Evolutionary conservation across 495 filamentous ascomycete species (phyloP).

Genomic region (Penicillium macrosclerotiorum): DNA sequence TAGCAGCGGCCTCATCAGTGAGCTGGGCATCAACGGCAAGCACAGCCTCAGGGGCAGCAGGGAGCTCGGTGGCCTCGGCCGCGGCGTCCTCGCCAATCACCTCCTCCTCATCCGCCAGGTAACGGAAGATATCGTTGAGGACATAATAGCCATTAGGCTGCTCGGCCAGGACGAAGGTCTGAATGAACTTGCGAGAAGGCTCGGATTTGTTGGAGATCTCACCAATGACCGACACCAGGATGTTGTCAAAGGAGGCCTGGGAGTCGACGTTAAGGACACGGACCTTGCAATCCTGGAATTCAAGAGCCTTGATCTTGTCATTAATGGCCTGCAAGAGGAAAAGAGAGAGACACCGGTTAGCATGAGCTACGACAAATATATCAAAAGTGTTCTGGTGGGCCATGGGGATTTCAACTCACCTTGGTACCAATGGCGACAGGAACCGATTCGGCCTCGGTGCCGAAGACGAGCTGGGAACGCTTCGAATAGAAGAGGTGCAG

Average conservation of each 20-base stretch:
- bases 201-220: slow-evolving; percentile 92
- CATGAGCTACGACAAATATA: neutral
- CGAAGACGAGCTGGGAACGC: slow-evolving; percentile 77
- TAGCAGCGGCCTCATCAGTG: slow-evolving; percentile 32
- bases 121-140: slow-evolving; percentile 95
- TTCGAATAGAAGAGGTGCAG: slow-evolving; percentile 87
- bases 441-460: slow-evolving; percentile 81
- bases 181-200: slow-evolving; percentile 89
- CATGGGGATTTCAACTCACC: slow-evolving; percentile 51
- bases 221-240: slow-evolving; percentile 95
- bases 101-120: slow-evolving; percentile 78
- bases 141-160: slow-evolving; percentile 98
- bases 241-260: slow-evolving; percentile 86
- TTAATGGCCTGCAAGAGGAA: slow-evolving; percentile 69
- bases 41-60: slow-evolving; percentile 21
- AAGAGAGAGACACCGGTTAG: slow-evolving; percentile 2
- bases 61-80: slow-evolving; percentile 39
- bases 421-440: slow-evolving; percentile 78
- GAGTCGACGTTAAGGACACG: slow-evolving; percentile 97
- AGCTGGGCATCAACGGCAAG: slow-evolving; percentile 32
- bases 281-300: slow-evolving; percentile 97
- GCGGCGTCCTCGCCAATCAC: slow-evolving; percentile 55
- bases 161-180: slow-evolving; percentile 97
- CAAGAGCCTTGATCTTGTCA: slow-evolving; percentile 85
- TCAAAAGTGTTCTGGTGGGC: slow-evolving; percentile 1